phyloP scores from a whole-genome alignment of 2,329 filamentous ascomycete genomes.

The Botrytis squamosa region DNA sequence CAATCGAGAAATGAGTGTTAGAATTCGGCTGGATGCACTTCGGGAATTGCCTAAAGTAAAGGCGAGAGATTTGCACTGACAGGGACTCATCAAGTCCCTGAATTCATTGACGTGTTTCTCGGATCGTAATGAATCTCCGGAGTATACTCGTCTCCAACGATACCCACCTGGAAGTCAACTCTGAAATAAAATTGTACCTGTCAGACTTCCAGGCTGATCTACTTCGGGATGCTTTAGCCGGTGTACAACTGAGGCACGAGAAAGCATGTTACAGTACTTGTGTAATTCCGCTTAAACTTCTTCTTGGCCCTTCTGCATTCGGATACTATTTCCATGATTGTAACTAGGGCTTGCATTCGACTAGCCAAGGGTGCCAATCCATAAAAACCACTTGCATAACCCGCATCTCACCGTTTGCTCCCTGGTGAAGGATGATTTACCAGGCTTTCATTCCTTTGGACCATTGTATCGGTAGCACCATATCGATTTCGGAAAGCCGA shows the following conservation, averaged over 20 bases:
- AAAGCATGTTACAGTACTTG: neutral
- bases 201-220: neutral
- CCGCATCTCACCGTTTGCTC: neutral
- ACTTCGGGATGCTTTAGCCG: neutral
- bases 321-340: neutral
- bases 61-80: neutral
- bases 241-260: neutral
- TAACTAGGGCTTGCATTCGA: neutral
- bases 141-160: conserved; percentile 1
- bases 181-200: conserved; percentile 6
- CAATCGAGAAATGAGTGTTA: neutral
- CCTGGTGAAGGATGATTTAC: neutral
- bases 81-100: neutral
- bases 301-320: neutral
- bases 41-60: neutral
- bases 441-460: conserved; percentile 1
- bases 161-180: conserved; percentile 1
- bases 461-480: conserved; percentile 10
- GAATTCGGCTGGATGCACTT: neutral
- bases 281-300: neutral
- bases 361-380: neutral
- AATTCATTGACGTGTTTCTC: neutral
- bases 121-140: neutral
- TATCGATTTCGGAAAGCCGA: neutral
- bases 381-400: neutral